Conservation (phyloP, 1,284 basidiomycete genomes). For the Gymnopus androsaceus region DNA sequence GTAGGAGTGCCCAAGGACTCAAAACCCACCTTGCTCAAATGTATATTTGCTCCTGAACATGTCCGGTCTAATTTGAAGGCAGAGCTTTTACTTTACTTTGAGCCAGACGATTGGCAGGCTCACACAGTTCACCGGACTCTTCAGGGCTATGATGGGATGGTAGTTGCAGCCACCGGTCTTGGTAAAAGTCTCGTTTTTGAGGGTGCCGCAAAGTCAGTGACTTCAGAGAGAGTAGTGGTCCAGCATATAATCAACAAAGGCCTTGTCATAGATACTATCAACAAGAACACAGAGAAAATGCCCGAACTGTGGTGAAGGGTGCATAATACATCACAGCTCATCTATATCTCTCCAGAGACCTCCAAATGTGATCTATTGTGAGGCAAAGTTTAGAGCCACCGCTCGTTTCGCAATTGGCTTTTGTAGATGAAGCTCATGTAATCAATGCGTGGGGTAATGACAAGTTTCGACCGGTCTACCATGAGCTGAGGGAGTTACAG, state of each 20-base stretch:
- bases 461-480: background rate
- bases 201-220: background rate
- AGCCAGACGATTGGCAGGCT: background rate
- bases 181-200: constrained; percentile 4
- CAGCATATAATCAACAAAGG: background rate
- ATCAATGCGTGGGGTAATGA: background rate
- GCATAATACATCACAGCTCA: background rate
- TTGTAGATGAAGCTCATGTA: constrained; percentile 3
- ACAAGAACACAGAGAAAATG: constrained; percentile 2
- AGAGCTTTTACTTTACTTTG: background rate
- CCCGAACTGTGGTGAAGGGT: background rate
- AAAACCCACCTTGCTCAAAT: background rate
- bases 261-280: background rate
- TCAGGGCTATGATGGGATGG: constrained; percentile 5
- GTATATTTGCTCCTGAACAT: background rate
- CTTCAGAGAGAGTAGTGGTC: background rate
- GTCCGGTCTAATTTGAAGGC: background rate
- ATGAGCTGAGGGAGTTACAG: background rate
- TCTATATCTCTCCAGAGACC: constrained; percentile 3
- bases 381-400: background rate
- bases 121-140: background rate
- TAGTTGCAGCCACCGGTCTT: background rate
- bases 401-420: background rate
- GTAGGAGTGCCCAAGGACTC: background rate
- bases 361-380: background rate